A percentile compares a stretch with the other conserved stretches of the same genome.
phyloP scores from a whole-genome alignment of 1,284 basidiomycete genomes.

The Cystobasidiaceae sp. region DNA sequence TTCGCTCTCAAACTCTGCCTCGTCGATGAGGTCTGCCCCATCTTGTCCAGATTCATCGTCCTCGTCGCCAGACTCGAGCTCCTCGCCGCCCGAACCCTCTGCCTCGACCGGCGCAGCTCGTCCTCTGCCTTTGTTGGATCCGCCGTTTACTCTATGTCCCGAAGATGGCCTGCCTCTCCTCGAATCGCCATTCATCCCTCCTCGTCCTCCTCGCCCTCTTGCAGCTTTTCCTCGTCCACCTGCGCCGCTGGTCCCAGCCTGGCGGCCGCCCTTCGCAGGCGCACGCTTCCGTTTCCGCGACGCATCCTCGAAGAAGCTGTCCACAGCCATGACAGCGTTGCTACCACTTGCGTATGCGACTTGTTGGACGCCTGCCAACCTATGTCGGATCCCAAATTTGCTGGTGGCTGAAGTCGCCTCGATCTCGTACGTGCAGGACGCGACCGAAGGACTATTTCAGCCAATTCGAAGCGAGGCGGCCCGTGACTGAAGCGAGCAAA shows the following conservation, averaged over 20 bases:
- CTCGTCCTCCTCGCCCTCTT: slow-evolving; percentile 10
- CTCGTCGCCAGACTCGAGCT: slow-evolving; percentile 32
- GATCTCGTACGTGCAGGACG: no score
- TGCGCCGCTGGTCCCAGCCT: no score
- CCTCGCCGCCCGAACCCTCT: slow-evolving; percentile 25
- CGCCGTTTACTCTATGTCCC: slow-evolving; percentile 29
- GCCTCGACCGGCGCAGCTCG: slow-evolving; percentile 18
- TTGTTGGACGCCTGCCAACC: no score
- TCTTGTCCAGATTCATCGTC: slow-evolving; percentile 9
- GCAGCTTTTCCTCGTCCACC: slow-evolving; percentile 5
- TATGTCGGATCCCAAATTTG: no score
- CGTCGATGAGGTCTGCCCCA: slow-evolving; percentile 2
- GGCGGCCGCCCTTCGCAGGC: no score
- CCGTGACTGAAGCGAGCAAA: no score
- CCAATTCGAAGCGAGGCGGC: no score
- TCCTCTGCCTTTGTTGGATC: neutral
- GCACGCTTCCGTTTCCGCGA: slow-evolving; percentile 21
- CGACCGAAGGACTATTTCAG: no score
- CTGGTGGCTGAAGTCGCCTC: no score
- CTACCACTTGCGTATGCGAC: neutral
- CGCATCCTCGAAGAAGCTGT: slow-evolving; percentile 27
- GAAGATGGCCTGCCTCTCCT: neutral
- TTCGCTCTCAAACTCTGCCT: slow-evolving; percentile 15
- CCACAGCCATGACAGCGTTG: slow-evolving; percentile 12
- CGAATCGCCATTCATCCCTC: neutral